A percentile compares a stretch with the other conserved stretches of the same genome.
Conservation (phyloP, 2,329 filamentous ascomycete genomes). For the Fusarium udum region DNA sequence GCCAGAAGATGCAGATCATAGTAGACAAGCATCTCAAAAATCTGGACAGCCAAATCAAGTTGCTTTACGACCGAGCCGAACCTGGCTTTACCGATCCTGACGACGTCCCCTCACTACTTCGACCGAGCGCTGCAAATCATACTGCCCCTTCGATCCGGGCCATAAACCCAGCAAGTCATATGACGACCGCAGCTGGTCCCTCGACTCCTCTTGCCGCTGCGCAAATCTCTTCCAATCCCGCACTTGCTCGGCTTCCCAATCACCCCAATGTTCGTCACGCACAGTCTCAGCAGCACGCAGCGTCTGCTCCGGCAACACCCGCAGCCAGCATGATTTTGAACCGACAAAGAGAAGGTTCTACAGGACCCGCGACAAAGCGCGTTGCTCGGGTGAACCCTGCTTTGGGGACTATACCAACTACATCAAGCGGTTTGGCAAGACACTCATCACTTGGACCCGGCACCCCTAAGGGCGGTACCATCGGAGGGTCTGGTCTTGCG, state of each 20-base stretch:
- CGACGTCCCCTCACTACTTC: slow-evolving; percentile 70
- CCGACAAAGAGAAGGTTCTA: slow-evolving; percentile 67
- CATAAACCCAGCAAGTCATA: slow-evolving; percentile 54
- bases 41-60: slow-evolving; percentile 71
- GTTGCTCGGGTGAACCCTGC: slow-evolving; percentile 59
- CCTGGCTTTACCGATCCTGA: slow-evolving; percentile 70
- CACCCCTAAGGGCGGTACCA: slow-evolving; percentile 61
- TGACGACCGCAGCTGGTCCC: slow-evolving; percentile 40
- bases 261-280: slow-evolving; percentile 59
- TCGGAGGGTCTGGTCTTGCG: slow-evolving; percentile 48
- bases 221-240: slow-evolving; percentile 52
- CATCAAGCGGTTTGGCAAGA: slow-evolving; percentile 68
- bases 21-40: slow-evolving; percentile 71
- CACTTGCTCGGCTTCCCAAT: slow-evolving; percentile 54
- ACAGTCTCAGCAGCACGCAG: slow-evolving; percentile 61
- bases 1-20: slow-evolving; percentile 68
- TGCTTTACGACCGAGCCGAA: slow-evolving; percentile 68
- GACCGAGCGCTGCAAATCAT: slow-evolving; percentile 65
- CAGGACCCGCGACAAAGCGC: slow-evolving; percentile 67
- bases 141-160: slow-evolving; percentile 52
- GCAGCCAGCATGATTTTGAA: slow-evolving; percentile 69
- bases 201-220: slow-evolving; percentile 42
- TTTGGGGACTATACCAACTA: slow-evolving; percentile 57
- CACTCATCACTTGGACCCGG: slow-evolving; percentile 71
- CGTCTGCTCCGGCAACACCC: slow-evolving; percentile 68